Evolutionary conservation across 2,329 filamentous ascomycete genomes (phyloP).

Genomic region (Exophiala sideris): DNA sequence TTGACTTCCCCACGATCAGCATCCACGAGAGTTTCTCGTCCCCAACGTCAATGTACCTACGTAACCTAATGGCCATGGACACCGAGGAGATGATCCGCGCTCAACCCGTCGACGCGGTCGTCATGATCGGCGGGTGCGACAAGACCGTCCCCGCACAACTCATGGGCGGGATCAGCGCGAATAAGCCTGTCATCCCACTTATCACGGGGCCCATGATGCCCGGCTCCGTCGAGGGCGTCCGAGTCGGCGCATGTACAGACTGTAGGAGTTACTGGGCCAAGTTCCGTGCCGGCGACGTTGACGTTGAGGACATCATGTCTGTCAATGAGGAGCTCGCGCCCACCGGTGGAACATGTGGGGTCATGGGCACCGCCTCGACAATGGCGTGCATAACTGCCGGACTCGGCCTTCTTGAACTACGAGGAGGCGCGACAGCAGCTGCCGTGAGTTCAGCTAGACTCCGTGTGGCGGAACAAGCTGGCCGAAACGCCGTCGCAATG

Average conservation of each 20-base stretch:
- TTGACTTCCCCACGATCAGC: slow-evolving; percentile 73
- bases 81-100: slow-evolving; percentile 74
- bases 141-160: slow-evolving; percentile 72
- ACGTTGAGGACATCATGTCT: slow-evolving; percentile 67
- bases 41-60: slow-evolving; percentile 71
- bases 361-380: slow-evolving; percentile 57
- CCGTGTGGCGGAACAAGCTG: slow-evolving; percentile 54
- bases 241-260: slow-evolving; percentile 71
- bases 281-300: slow-evolving; percentile 62
- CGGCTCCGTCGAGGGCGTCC: slow-evolving; percentile 56
- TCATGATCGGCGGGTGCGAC: slow-evolving; percentile 69
- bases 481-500: slow-evolving; percentile 48
- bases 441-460: slow-evolving; percentile 52
- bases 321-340: slow-evolving; percentile 72
- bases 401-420: slow-evolving; percentile 52
- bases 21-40: slow-evolving; percentile 66
- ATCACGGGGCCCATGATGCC: slow-evolving; percentile 75
- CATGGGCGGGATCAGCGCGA: slow-evolving; percentile 72
- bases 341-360: slow-evolving; percentile 56
- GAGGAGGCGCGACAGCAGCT: slow-evolving; percentile 49
- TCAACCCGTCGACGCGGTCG: slow-evolving; percentile 66
- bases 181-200: slow-evolving; percentile 66
- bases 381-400: slow-evolving; percentile 55
- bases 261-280: slow-evolving; percentile 71
- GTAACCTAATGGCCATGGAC: slow-evolving; percentile 76